A percentile compares a stretch with the other conserved stretches of the same genome.
phyloP scores from a whole-genome alignment of 257 asterid genomes.

The Primulina huaijiensis region DNA sequence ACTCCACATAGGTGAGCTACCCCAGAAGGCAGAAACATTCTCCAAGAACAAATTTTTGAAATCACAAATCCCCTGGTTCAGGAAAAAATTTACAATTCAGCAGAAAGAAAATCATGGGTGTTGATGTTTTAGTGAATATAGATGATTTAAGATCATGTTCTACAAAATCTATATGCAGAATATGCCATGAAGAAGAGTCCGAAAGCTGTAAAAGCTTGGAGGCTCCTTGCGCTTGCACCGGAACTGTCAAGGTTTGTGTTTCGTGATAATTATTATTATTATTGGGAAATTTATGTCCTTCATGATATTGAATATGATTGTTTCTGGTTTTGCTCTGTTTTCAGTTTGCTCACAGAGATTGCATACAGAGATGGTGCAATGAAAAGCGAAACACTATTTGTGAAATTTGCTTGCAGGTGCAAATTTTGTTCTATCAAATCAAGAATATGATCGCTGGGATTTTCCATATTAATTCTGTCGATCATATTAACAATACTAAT shows the following conservation, averaged over 20 bases:
- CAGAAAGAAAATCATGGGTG: conserved; percentile 40
- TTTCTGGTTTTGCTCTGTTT: neutral
- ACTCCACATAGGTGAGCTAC: too few species aligned
- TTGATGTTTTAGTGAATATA: conserved; percentile 34
- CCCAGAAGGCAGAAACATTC: too few species aligned
- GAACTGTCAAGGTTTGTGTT: conserved; percentile 61
- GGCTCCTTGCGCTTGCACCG: conserved; percentile 90
- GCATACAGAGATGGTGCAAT: conserved; percentile 94
- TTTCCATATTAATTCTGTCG: neutral
- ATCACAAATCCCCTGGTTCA: too few species aligned
- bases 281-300: neutral
- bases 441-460: neutral
- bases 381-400: conserved; percentile 84
- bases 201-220: conserved; percentile 43
- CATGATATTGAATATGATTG: neutral
- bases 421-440: neutral
- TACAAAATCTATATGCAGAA: conserved; percentile 55
- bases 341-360: conserved; percentile 91
- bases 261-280: neutral
- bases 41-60: too few species aligned
- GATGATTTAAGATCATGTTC: conserved; percentile 42
- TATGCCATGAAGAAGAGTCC: conserved; percentile 78
- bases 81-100: too few species aligned
- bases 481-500: neutral
- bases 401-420: conserved; percentile 88